A percentile compares a stretch with the other conserved stretches of the same genome.
phyloP scores from a whole-genome alignment of 805 yeast species.

The Yarrowia keelungensis region DNA sequence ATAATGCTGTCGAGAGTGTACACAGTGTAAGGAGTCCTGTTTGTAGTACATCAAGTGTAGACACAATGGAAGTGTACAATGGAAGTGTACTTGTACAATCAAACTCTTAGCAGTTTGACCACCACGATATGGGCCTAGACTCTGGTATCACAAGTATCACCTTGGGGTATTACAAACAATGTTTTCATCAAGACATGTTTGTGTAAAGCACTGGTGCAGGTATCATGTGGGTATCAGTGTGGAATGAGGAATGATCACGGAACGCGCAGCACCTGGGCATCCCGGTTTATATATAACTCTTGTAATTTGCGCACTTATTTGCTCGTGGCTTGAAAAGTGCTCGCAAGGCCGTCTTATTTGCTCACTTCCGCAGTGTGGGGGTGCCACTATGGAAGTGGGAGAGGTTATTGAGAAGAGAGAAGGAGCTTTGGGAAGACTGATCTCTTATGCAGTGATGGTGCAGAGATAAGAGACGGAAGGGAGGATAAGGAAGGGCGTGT shows the following conservation, averaged over 20 bases:
- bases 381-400: not conserved
- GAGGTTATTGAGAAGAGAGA: not conserved
- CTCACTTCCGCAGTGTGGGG: constrained; percentile 9
- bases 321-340: constrained; percentile 19
- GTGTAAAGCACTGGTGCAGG: not conserved
- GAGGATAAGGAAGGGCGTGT: not conserved
- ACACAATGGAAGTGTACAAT: too few relatives aligned
- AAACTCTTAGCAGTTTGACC: too few relatives aligned
- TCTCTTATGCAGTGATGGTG: not conserved
- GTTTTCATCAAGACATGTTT: too few relatives aligned
- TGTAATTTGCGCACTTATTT: constrained; percentile 31
- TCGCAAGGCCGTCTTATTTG: not conserved
- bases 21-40: too few relatives aligned
- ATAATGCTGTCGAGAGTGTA: not conserved
- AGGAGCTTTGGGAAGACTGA: too few relatives aligned
- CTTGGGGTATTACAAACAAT: too few relatives aligned
- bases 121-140: too few relatives aligned
- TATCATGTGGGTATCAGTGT: not conserved
- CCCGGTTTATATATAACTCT: not conserved
- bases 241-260: too few relatives aligned
- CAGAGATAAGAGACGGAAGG: not conserved
- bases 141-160: too few relatives aligned
- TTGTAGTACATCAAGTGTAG: too few relatives aligned
- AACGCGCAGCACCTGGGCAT: not conserved
- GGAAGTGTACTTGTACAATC: too few relatives aligned